phyloP scores from a whole-genome alignment of 2,329 filamentous ascomycete genomes.

The Massarina eburnea region DNA sequence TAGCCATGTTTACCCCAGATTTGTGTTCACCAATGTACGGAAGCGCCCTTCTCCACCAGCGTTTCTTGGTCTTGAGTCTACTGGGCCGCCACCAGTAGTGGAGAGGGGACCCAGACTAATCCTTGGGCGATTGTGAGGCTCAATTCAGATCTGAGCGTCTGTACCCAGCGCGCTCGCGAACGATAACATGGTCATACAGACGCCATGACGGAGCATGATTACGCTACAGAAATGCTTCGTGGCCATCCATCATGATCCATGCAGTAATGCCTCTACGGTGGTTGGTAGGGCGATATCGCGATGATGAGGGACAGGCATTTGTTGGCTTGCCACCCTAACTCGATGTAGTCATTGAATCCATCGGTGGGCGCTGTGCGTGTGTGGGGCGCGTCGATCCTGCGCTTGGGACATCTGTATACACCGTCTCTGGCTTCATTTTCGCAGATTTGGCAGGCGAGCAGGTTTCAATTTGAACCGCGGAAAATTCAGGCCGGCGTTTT shows the following conservation, averaged over 20 bases:
- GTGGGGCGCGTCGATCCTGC: conserved; percentile 8
- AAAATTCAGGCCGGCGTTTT: conserved; percentile 5
- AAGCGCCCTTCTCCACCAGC: background rate
- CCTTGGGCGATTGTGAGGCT: too few species aligned
- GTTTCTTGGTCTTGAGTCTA: background rate
- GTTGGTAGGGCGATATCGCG: conserved; percentile 2
- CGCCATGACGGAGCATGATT: background rate
- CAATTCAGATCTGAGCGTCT: background rate
- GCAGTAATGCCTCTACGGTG: background rate
- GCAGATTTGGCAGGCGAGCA: conserved; percentile 10
- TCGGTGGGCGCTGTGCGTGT: background rate
- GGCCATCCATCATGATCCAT: too few species aligned
- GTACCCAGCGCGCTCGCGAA: background rate
- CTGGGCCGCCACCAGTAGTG: too few species aligned
- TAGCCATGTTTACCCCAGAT: background rate
- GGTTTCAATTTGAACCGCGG: conserved; percentile 3
- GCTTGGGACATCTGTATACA: background rate
- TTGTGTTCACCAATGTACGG: background rate
- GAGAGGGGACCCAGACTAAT: too few species aligned
- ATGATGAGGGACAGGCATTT: conserved; percentile 3
- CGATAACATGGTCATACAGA: conserved; percentile 4
- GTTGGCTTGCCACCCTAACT: conserved; percentile 3
- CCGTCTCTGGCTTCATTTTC: conserved; percentile 8
- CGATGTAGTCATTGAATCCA: conserved; percentile 5
- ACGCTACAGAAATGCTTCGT: background rate